phyloP scores from a whole-genome alignment of 345 rosid genomes.

The Firmiana major region DNA sequence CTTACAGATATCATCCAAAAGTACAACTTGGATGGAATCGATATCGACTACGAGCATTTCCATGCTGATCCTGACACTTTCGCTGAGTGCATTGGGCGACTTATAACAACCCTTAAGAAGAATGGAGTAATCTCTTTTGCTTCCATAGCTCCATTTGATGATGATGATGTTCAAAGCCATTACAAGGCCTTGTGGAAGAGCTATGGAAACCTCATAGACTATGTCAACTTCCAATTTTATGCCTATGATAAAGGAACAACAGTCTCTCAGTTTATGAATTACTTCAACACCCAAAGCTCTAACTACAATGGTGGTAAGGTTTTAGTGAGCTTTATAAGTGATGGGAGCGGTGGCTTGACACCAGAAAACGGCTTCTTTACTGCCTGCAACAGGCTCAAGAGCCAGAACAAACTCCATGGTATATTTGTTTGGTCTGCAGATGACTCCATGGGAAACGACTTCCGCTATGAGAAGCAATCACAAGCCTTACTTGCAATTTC shows the following conservation, averaged over 20 bases:
- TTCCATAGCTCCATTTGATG: constrained; percentile 45
- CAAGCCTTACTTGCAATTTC: constrained; percentile 31
- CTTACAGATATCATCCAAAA: constrained; percentile 31
- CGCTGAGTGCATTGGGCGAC: constrained; percentile 36
- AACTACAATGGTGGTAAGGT: constrained; percentile 32
- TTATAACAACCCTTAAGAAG: constrained; percentile 28
- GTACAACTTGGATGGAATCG: constrained; percentile 36
- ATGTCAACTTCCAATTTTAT: constrained; percentile 48
- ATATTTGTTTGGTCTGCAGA: constrained; percentile 47
- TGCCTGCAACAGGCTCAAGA: constrained; percentile 33
- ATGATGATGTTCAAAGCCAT: constrained; percentile 37
- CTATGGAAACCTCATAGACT: constrained; percentile 34
- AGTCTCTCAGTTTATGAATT: constrained; percentile 28
- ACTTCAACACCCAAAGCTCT: constrained; percentile 33
- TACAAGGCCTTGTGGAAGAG: constrained; percentile 42
- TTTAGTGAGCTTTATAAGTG: constrained; percentile 25
- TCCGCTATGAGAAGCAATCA: constrained; percentile 36
- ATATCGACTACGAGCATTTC: constrained; percentile 44
- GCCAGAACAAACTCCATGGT: constrained; percentile 29
- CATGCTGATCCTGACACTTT: constrained; percentile 30
- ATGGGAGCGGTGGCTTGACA: constrained; percentile 35
- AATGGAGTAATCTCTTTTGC: constrained; percentile 30
- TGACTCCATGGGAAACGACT: constrained; percentile 26
- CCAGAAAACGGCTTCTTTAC: constrained; percentile 35
- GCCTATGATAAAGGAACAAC: constrained; percentile 30